Evolutionary conservation across 805 yeast species (phyloP).

Genomic region (Candida broadrunensis): DNA sequence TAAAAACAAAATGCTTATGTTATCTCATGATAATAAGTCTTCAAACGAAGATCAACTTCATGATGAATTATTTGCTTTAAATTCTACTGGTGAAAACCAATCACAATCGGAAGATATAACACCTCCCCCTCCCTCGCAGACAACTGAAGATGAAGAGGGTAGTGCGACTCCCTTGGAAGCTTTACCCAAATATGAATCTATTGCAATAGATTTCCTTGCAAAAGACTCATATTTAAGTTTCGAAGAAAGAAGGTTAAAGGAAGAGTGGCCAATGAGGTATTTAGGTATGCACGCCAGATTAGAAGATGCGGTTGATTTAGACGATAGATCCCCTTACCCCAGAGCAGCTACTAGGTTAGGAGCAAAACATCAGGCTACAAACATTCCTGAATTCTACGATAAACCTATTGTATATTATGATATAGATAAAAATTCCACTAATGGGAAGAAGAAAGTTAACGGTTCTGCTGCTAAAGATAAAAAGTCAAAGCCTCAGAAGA

Average conservation of each 20-base stretch:
- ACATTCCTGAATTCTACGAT: constrained; percentile 61
- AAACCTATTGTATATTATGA: constrained; percentile 70
- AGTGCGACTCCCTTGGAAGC: constrained; percentile 5
- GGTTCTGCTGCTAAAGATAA: constrained; percentile 10
- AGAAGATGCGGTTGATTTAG: constrained; percentile 75
- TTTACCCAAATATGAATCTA: constrained; percentile 53
- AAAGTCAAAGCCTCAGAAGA: constrained; percentile 14
- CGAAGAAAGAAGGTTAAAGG: constrained; percentile 49
- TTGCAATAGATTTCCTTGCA: constrained; percentile 52
- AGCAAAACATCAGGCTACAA: constrained; percentile 66
- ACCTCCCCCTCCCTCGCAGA: neutral
- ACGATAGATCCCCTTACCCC: constrained; percentile 73
- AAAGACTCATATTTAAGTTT: constrained; percentile 41
- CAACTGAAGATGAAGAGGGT: constrained; percentile 2
- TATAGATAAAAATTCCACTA: constrained; percentile 13
- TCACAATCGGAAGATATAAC: constrained; percentile 5
- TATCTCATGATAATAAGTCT: constrained; percentile 39
- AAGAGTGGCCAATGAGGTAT: constrained; percentile 81
- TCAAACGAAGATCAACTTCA: constrained; percentile 36
- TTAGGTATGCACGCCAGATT: constrained; percentile 70
- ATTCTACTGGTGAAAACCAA: constrained; percentile 4
- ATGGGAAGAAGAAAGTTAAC: constrained; percentile 7
- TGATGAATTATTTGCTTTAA: constrained; percentile 13
- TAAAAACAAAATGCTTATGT: constrained; percentile 37
- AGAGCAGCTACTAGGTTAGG: constrained; percentile 78